Conservation (phyloP, 768 basidiomycete genomes). For the Tephrocybe sp. region DNA sequence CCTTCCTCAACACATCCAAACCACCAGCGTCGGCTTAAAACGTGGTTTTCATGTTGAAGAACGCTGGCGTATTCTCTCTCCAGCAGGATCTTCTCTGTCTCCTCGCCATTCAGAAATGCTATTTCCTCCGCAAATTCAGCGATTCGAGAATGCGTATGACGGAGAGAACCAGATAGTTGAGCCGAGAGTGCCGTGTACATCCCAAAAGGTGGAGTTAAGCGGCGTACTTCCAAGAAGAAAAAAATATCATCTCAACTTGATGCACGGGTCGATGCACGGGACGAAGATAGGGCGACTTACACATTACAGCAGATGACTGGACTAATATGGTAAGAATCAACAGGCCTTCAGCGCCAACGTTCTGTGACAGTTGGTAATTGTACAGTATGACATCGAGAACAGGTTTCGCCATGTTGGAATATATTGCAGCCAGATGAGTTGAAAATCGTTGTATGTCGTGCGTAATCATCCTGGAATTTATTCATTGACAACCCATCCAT, state of each 20-base stretch:
- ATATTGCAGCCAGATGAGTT: constrained; percentile 87
- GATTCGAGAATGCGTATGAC: constrained; percentile 89
- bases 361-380: constrained; percentile 92
- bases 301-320: constrained; percentile 75
- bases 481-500: constrained; percentile 8
- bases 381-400: constrained; percentile 90
- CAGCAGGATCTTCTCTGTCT: constrained; percentile 86
- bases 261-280: too few relatives aligned
- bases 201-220: constrained; percentile 89
- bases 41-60: constrained; percentile 80
- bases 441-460: constrained; percentile 95
- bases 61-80: constrained; percentile 86
- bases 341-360: constrained; percentile 92
- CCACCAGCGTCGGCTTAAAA: constrained; percentile 81
- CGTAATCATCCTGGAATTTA: constrained; percentile 74
- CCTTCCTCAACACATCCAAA: constrained; percentile 93
- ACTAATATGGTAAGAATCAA: constrained; percentile 80
- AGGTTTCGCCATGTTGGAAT: constrained; percentile 92
- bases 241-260: neutral
- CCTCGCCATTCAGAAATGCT: constrained; percentile 85
- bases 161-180: constrained; percentile 82
- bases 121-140: constrained; percentile 88
- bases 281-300: constrained; percentile 45
- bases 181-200: constrained; percentile 87
- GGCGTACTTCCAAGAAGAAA: constrained; percentile 58